A percentile compares a stretch with the other conserved stretches of the same genome.
Conservation (phyloP, 148 eudicot species). For the Silene uniflora region DNA sequence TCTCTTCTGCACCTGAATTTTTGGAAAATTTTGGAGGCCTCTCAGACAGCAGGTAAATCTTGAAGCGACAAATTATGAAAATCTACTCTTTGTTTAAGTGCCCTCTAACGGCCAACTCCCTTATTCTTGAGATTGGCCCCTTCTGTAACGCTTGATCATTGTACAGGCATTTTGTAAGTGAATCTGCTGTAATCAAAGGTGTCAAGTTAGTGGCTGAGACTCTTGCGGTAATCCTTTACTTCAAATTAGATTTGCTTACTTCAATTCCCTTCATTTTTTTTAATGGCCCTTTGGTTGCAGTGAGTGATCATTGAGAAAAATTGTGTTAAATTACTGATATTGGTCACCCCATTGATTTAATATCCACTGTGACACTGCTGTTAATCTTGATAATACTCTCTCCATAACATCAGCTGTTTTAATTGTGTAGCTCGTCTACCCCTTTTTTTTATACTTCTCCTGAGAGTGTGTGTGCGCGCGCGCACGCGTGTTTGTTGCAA, state of each 20-base stretch:
- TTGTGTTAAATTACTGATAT: background rate
- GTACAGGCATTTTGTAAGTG: slow-evolving; percentile 59
- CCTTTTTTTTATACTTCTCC: too few species aligned
- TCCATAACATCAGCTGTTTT: background rate
- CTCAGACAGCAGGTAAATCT: slow-evolving; percentile 68
- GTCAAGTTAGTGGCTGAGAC: slow-evolving; percentile 96
- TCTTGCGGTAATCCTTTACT: slow-evolving; percentile 65
- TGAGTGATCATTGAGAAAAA: background rate
- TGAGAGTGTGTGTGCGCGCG: too few species aligned
- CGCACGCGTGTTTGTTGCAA: too few species aligned
- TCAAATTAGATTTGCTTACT: background rate
- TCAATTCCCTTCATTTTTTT: background rate
- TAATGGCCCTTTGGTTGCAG: background rate
- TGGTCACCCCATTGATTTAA: background rate
- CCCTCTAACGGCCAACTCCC: background rate
- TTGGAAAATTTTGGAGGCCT: slow-evolving; percentile 78
- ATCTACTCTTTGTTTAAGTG: background rate
- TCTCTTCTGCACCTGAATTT: slow-evolving; percentile 77
- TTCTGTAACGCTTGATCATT: slow-evolving; percentile 21
- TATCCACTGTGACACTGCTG: background rate
- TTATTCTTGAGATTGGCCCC: background rate
- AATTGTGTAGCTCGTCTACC: background rate
- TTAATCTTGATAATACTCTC: background rate
- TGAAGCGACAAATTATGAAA: background rate
- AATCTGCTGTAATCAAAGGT: slow-evolving; percentile 56